Percentiles rank a stretch among this genome's conserved stretches.
phyloP scores from a whole-genome alignment of 2,329 filamentous ascomycete genomes.

The Alternaria brassicicola region DNA sequence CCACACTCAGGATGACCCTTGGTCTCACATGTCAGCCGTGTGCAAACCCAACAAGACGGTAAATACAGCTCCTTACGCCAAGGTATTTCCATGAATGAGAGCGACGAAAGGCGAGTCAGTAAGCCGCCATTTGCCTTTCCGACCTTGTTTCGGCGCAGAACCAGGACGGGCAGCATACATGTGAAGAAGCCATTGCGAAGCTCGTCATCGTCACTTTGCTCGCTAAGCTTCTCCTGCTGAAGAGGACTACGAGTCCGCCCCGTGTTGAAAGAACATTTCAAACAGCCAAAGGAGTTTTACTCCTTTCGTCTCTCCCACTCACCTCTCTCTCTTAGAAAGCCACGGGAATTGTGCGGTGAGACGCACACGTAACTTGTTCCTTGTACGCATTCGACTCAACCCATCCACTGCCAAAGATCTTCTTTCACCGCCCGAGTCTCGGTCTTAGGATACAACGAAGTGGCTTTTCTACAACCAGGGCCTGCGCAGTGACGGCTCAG shows the following conservation, averaged over 20 bases:
- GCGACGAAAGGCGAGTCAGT: conserved; percentile 1
- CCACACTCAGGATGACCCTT: conserved; percentile 12
- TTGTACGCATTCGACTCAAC: background rate
- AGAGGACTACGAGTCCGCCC: background rate
- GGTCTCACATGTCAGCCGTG: conserved; percentile 8
- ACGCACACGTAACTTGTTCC: background rate
- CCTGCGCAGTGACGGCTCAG: background rate
- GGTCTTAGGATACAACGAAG: background rate
- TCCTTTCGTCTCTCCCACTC: background rate
- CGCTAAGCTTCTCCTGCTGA: background rate
- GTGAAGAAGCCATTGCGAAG: background rate
- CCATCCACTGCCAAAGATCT: background rate
- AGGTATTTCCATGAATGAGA: background rate
- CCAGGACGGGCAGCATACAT: background rate
- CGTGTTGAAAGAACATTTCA: background rate
- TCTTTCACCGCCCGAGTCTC: background rate
- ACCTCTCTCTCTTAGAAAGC: background rate
- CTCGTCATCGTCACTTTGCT: background rate
- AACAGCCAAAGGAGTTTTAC: background rate
- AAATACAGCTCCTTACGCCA: conserved; percentile 3
- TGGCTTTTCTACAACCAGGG: background rate
- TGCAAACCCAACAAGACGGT: conserved; percentile 5
- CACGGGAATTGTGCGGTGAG: background rate
- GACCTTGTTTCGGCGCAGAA: background rate
- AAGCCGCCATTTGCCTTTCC: background rate